Conservation (phyloP, 139 green algal genomes). For the Picochlorum sp. region DNA sequence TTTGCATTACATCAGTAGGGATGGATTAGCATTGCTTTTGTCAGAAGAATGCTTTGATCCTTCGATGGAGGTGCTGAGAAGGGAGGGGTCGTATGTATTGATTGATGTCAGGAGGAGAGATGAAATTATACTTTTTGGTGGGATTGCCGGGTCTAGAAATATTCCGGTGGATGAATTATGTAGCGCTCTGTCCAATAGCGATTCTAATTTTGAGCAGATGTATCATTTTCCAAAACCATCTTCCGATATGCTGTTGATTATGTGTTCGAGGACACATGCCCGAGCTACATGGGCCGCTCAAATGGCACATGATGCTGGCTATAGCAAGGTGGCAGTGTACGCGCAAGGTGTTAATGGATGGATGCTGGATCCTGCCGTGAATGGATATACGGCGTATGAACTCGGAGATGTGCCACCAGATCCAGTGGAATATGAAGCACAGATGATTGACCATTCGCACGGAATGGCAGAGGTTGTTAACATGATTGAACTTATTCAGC, state of each 20-base stretch:
- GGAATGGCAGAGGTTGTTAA: slow-evolving; percentile 8
- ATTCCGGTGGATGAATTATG: slow-evolving; percentile 24
- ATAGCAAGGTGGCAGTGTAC: slow-evolving; percentile 27
- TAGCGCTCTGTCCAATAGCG: neutral
- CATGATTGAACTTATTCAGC: neutral
- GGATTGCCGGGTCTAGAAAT: slow-evolving; percentile 43
- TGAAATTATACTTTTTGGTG: slow-evolving; percentile 64
- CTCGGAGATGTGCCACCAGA: slow-evolving; percentile 40
- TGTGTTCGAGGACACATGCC: slow-evolving; percentile 45
- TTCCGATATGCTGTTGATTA: slow-evolving; percentile 33
- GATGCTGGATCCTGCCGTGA: slow-evolving; percentile 44
- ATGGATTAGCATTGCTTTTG: slow-evolving; percentile 24
- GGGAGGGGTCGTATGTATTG: slow-evolving; percentile 44
- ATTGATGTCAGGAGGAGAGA: slow-evolving; percentile 67
- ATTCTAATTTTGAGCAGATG: slow-evolving; percentile 20
- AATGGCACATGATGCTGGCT: slow-evolving; percentile 41
- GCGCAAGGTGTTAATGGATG: slow-evolving; percentile 51
- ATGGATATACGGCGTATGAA: slow-evolving; percentile 46
- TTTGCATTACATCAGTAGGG: slow-evolving; percentile 32
- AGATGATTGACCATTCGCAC: slow-evolving; percentile 15
- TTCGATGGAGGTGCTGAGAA: slow-evolving; percentile 56
- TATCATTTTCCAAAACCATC: slow-evolving; percentile 48
- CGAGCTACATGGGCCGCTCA: slow-evolving; percentile 57
- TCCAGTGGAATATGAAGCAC: slow-evolving; percentile 24
- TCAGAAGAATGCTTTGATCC: neutral